These are phyloP conservation scores for Prunus padus DNA, from an alignment of 306 rosid species.

Conservation along the genomic window DNA sequence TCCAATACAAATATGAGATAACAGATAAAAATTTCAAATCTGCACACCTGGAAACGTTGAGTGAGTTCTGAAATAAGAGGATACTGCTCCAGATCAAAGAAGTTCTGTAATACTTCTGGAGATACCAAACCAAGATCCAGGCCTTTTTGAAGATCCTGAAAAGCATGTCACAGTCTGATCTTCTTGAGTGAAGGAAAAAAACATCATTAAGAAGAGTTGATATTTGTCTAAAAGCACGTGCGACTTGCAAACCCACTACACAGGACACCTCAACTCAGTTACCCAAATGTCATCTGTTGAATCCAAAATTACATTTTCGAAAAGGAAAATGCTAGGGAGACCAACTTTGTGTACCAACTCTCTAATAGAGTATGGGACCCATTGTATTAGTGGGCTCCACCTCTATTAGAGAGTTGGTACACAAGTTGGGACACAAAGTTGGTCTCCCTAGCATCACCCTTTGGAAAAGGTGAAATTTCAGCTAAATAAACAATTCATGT, in stretches of 20 bases:
- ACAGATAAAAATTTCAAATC: slow-evolving; percentile 28
- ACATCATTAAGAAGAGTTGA: background rate
- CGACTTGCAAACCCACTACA: slow-evolving; percentile 2
- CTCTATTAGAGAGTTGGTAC: too few relatives aligned
- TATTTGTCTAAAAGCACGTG: background rate
- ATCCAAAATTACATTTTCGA: background rate
- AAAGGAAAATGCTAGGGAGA: too few relatives aligned
- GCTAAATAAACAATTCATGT: slow-evolving; percentile 1
- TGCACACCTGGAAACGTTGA: slow-evolving; percentile 82
- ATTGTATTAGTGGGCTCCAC: too few relatives aligned
- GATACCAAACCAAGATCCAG: slow-evolving; percentile 95
- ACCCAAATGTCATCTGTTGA: slow-evolving; percentile 3
- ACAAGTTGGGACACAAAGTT: too few relatives aligned
- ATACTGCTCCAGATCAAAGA: slow-evolving; percentile 89
- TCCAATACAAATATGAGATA: slow-evolving; percentile 12
- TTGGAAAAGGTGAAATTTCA: background rate
- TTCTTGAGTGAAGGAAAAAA: slow-evolving; percentile 20
- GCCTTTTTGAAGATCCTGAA: slow-evolving; percentile 95
- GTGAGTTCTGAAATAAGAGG: slow-evolving; percentile 85
- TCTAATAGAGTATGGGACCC: too few relatives aligned
- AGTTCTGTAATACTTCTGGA: slow-evolving; percentile 88
- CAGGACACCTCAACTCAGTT: background rate
- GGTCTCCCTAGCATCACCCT: too few relatives aligned
- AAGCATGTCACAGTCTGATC: slow-evolving; percentile 21
- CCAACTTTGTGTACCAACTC: too few relatives aligned